phyloP scores from a whole-genome alignment of 352 stramenopile species.

The Globisporangium perplexum region DNA sequence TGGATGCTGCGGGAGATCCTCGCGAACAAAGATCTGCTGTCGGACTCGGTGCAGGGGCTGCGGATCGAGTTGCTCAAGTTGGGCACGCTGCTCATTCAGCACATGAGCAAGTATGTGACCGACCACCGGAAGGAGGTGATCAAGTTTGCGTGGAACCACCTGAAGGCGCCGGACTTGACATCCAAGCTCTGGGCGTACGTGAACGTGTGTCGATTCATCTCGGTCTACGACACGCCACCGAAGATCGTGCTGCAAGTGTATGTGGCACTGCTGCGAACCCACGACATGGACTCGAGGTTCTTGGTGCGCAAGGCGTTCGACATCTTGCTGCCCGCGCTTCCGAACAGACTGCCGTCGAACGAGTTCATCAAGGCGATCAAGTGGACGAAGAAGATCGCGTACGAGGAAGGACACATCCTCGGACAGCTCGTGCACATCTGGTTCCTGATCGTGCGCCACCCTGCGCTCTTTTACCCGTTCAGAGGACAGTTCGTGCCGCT shows the following conservation, averaged over 20 bases:
- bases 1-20: slow-evolving; percentile 88
- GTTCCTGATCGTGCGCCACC: slow-evolving; percentile 95
- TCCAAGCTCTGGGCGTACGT: slow-evolving; percentile 98
- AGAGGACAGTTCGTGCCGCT: slow-evolving; percentile 92
- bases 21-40: slow-evolving; percentile 74
- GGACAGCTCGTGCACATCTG: slow-evolving; percentile 97
- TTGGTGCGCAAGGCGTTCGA: slow-evolving; percentile 94
- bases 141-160: slow-evolving; percentile 97
- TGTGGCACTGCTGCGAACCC: slow-evolving; percentile 90
- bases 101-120: slow-evolving; percentile 90
- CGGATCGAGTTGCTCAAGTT: slow-evolving; percentile 94
- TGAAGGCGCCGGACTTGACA: slow-evolving; percentile 93
- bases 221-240: slow-evolving; percentile 92
- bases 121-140: slow-evolving; percentile 96
- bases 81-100: slow-evolving; percentile 94
- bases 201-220: slow-evolving; percentile 96
- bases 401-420: slow-evolving; percentile 95
- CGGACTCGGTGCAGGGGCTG: slow-evolving; percentile 68
- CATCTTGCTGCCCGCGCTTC: slow-evolving; percentile 93
- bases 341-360: slow-evolving; percentile 79
- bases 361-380: slow-evolving; percentile 97
- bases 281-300: slow-evolving; percentile 94
- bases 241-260: slow-evolving; percentile 98
- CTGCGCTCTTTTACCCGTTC: slow-evolving; percentile 91
- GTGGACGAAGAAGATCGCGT: slow-evolving; percentile 97